These are phyloP conservation scores for Sungouiella blattae DNA, from an alignment of 805 yeast genomes.

Conservation along the genomic window DNA sequence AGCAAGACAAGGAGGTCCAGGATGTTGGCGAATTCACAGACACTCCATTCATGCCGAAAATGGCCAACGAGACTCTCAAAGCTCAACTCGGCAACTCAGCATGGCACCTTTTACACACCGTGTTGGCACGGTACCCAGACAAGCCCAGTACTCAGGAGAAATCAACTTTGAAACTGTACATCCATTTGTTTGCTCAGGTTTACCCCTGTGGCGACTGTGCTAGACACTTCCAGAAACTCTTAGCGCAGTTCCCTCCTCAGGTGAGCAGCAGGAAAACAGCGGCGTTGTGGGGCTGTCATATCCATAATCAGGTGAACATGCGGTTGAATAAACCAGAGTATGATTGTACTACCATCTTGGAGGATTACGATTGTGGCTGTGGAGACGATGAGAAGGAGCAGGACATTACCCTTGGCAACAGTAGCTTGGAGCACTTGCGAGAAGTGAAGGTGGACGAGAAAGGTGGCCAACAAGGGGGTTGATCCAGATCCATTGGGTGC, in stretches of 20 bases:
- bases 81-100: conserved; percentile 89
- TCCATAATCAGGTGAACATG: conserved; percentile 24
- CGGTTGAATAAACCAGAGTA: conserved; percentile 44
- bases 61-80: conserved; percentile 79
- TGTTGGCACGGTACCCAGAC: conserved; percentile 89
- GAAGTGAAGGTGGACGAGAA: conserved; percentile 45
- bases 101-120: conserved; percentile 88
- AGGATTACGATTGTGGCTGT: conserved; percentile 96
- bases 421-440: conserved; percentile 36
- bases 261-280: conserved; percentile 71
- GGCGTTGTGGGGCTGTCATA: conserved; percentile 92
- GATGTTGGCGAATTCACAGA: conserved; percentile 22
- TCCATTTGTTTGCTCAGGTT: conserved; percentile 79
- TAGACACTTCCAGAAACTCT: conserved; percentile 71
- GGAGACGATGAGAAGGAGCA: conserved; percentile 64
- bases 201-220: conserved; percentile 99
- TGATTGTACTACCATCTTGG: conserved; percentile 82
- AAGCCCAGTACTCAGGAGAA: conserved; percentile 64
- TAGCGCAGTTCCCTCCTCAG: conserved; percentile 81
- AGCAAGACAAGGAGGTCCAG: not conserved
- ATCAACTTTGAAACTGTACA: conserved; percentile 57
- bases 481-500: conserved; percentile 12
- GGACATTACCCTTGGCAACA: conserved; percentile 37
- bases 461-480: conserved; percentile 46
- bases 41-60: conserved; percentile 82